These are phyloP conservation scores for Pseudogymnoascus pannorum DNA, from an alignment of 2,329 filamentous ascomycete genomes.

Conservation along the genomic window DNA sequence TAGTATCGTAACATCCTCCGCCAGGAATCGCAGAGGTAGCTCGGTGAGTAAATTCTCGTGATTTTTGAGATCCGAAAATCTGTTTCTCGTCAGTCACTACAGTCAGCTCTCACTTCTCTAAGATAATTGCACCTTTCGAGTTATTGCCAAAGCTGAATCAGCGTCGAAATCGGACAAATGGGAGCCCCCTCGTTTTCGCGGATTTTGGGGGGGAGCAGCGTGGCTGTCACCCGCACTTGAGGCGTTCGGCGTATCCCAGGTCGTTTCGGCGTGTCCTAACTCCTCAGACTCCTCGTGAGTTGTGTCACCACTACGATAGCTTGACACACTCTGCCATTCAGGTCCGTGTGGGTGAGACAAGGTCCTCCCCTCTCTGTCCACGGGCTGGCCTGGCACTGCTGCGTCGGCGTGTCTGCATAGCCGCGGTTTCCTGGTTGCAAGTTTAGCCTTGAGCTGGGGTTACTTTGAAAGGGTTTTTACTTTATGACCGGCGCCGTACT, in stretches of 20 bases:
- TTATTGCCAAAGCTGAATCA: slow-evolving; percentile 31
- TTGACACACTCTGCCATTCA: neutral
- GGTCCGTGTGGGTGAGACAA: neutral
- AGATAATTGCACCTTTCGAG: slow-evolving; percentile 21
- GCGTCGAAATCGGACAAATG: slow-evolving; percentile 19
- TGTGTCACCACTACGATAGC: neutral
- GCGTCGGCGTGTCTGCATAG: neutral
- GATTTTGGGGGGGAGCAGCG: neutral
- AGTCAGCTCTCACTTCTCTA: neutral
- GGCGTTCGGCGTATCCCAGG: neutral
- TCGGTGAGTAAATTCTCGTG: slow-evolving; percentile 23
- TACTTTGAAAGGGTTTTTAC: slow-evolving; percentile 19
- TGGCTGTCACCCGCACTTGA: neutral
- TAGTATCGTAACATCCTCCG: slow-evolving; percentile 18
- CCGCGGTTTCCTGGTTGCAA: neutral
- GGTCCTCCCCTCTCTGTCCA: neutral
- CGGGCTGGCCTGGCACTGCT: neutral
- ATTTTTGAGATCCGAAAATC: slow-evolving; percentile 26
- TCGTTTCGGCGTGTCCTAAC: neutral
- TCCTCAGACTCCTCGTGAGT: neutral
- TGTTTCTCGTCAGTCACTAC: slow-evolving; percentile 1
- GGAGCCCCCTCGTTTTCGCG: slow-evolving; percentile 4
- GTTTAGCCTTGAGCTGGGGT: neutral
- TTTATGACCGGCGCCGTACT: slow-evolving; percentile 12
- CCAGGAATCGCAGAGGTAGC: slow-evolving; percentile 32